Conservation (phyloP, 1,139 yeast genomes). For the Geotrichum klebahnii region DNA sequence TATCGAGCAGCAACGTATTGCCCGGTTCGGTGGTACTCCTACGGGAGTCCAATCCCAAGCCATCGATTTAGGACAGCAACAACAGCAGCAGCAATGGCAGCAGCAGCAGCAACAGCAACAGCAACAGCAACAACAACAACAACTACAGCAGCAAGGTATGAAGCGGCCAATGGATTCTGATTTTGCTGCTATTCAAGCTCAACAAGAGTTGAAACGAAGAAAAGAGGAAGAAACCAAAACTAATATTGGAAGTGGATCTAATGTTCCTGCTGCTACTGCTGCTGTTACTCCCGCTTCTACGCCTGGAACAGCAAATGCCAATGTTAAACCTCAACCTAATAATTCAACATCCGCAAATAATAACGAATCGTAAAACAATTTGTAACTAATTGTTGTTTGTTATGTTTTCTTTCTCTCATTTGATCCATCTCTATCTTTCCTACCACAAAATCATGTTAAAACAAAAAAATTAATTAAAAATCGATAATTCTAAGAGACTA, state of each 20-base stretch:
- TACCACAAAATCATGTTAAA: too few relatives aligned
- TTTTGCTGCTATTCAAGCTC: not conserved
- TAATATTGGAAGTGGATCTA: not conserved
- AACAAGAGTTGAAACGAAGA: slow-evolving; percentile 2
- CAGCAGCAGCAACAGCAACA: slow-evolving; percentile 23
- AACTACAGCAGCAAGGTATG: slow-evolving; percentile 9
- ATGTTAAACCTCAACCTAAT: too few relatives aligned
- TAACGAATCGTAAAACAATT: too few relatives aligned
- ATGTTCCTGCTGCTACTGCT: not conserved
- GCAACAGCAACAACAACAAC: slow-evolving; percentile 3
- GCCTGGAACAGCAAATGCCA: not conserved
- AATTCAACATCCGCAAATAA: too few relatives aligned
- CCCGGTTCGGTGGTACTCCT: slow-evolving; percentile 14
- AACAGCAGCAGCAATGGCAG: slow-evolving; percentile 24
- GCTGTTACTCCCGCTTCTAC: not conserved
- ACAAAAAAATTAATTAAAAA: too few relatives aligned
- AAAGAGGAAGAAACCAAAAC: slow-evolving; percentile 7
- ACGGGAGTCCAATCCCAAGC: not conserved
- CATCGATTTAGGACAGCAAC: not conserved
- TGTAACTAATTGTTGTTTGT: too few relatives aligned
- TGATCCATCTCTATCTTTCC: too few relatives aligned
- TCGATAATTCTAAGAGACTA: too few relatives aligned
- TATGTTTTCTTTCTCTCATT: too few relatives aligned
- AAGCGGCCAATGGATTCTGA: slow-evolving; percentile 8
- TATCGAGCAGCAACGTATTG: slow-evolving; percentile 18